Conservation (phyloP, 2,329 filamentous ascomycete genomes). For the Ophiostoma perfectum region DNA sequence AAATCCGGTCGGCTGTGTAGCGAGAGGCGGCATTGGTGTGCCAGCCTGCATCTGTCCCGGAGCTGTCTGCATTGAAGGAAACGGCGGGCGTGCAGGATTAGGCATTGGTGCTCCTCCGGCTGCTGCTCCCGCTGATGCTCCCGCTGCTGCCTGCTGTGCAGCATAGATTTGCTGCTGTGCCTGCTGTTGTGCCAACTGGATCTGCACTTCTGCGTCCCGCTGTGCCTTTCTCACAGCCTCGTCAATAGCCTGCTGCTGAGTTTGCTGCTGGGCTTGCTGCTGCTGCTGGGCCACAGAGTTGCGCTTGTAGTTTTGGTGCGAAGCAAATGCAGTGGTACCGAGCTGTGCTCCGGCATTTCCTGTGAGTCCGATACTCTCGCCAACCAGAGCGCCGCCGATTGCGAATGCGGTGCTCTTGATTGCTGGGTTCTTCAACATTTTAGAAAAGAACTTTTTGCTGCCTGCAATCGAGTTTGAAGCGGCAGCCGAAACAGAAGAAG, state of each 20-base stretch:
- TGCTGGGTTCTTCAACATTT: constrained; percentile 24
- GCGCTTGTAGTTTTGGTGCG: constrained; percentile 21
- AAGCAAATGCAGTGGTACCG: constrained; percentile 9
- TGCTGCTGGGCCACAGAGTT: constrained; percentile 6
- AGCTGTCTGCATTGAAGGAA: not conserved
- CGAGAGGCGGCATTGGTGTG: not conserved
- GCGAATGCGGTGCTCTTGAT: constrained; percentile 24
- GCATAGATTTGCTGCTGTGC: constrained; percentile 15
- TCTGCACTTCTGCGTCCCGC: constrained; percentile 15
- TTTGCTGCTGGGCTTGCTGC: constrained; percentile 7
- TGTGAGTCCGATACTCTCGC: constrained; percentile 20
- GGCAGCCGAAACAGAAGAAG: not conserved
- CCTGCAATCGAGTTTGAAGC: not conserved
- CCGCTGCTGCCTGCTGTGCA: not conserved
- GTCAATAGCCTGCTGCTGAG: constrained; percentile 5
- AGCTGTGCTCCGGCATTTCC: constrained; percentile 20
- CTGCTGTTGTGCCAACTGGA: constrained; percentile 14
- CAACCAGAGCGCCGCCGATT: constrained; percentile 22
- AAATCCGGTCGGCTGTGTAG: not conserved
- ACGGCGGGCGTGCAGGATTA: not conserved
- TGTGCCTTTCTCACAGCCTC: constrained; percentile 14
- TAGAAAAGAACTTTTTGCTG: constrained; percentile 20
- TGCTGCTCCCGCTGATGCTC: not conserved
- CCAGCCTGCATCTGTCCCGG: not conserved
- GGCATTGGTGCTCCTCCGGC: not conserved